A percentile compares a stretch with the other conserved stretches of the same genome.
phyloP scores from a whole-genome alignment of 768 basidiomycete species.

The Lentinula raphanica region DNA sequence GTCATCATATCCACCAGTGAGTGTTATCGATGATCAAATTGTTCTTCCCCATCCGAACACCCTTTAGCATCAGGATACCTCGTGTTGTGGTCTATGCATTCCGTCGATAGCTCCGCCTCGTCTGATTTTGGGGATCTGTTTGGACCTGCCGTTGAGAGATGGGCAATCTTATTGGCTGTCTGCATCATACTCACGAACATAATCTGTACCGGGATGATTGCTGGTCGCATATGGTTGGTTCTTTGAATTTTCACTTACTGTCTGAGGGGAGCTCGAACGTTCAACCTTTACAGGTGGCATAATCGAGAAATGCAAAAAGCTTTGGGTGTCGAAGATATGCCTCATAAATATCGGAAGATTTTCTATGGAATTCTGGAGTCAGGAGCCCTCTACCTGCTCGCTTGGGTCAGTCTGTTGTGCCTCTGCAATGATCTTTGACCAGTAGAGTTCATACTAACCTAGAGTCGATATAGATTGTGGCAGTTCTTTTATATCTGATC shows the following conservation, averaged over 20 bases:
- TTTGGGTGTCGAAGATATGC: constrained; percentile 2
- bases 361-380: constrained; percentile 1
- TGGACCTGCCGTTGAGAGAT: background rate
- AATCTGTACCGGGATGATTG: constrained; percentile 5
- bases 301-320: constrained; percentile 1
- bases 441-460: background rate
- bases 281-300: background rate
- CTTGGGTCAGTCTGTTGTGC: background rate
- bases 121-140: background rate
- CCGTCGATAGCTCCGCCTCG: background rate
- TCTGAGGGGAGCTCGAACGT: background rate
- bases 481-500: background rate
- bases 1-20: constrained; percentile 3
- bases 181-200: constrained; percentile 6
- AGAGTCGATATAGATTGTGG: background rate
- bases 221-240: constrained; percentile 8
- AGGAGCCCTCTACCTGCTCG: background rate
- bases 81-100: background rate
- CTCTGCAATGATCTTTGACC: background rate
- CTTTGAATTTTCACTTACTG: background rate
- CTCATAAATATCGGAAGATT: background rate
- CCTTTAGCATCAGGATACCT: background rate
- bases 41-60: too few species aligned
- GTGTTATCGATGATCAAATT: background rate
- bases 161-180: constrained; percentile 6